A percentile compares a stretch with the other conserved stretches of the same genome.
Evolutionary conservation across 495 filamentous ascomycete species (phyloP).

Genomic region (Xylaria acuta): DNA sequence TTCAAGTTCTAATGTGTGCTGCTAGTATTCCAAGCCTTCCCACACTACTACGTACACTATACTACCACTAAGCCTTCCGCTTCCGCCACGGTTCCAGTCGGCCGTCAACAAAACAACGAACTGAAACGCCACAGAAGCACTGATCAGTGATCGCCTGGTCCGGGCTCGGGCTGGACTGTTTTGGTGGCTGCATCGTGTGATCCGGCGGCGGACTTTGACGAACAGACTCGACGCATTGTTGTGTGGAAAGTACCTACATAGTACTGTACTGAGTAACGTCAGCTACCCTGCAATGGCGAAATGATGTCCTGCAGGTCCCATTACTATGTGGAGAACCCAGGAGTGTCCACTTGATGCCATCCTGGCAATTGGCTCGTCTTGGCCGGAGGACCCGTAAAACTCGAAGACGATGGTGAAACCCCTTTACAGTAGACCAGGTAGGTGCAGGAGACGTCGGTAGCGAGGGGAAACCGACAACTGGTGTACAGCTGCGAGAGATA

Average conservation of each 20-base stretch:
- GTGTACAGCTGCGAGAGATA: background rate
- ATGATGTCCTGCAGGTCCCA: slow-evolving; percentile 25
- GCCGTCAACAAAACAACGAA: background rate
- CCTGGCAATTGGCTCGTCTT: background rate
- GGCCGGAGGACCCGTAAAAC: background rate
- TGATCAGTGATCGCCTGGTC: slow-evolving; percentile 6
- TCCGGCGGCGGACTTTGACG: background rate
- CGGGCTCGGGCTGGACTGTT: background rate
- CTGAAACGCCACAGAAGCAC: background rate
- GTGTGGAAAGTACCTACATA: slow-evolving; percentile 9
- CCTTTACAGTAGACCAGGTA: background rate
- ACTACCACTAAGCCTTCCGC: background rate
- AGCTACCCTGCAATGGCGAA: slow-evolving; percentile 18
- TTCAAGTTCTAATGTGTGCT: background rate
- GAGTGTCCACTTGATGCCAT: background rate
- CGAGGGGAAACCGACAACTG: background rate
- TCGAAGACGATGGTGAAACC: slow-evolving; percentile 3
- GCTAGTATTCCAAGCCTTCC: too few relatives aligned
- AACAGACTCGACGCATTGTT: background rate
- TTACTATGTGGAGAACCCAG: background rate
- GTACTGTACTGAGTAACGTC: background rate
- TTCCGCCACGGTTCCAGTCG: slow-evolving; percentile 6
- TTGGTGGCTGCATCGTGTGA: slow-evolving; percentile 8
- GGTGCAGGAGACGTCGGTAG: background rate
- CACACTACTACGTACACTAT: background rate